A percentile compares a stretch with the other conserved stretches of the same genome.
Conservation (phyloP, 352 stramenopile species). For the Lagenidium sp. region DNA sequence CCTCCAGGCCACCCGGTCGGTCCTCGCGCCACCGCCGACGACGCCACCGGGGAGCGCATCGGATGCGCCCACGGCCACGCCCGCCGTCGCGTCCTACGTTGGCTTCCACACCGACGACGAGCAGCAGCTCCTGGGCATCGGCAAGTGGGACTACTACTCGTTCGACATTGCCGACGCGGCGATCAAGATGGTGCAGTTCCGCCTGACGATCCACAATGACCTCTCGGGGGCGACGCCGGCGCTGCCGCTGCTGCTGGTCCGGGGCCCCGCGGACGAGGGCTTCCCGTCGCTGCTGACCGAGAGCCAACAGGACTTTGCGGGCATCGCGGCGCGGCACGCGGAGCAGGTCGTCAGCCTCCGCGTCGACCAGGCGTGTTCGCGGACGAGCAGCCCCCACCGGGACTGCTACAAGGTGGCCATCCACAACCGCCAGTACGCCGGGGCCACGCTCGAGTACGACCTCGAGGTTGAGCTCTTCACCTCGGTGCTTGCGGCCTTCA, state of each 20-base stretch:
- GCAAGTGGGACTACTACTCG: conserved; percentile 50
- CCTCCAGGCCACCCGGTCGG: conserved; percentile 1
- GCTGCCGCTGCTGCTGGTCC: conserved; percentile 48
- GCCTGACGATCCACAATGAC: conserved; percentile 33
- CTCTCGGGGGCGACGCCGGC: conserved; percentile 26
- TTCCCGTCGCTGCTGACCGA: conserved; percentile 40
- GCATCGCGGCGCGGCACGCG: conserved; percentile 10
- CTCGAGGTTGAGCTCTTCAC: conserved; percentile 31
- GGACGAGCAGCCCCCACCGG: conserved; percentile 11
- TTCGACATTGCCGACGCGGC: conserved; percentile 45
- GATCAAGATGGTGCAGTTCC: conserved; percentile 36
- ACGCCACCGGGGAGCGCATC: not conserved
- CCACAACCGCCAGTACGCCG: conserved; percentile 53
- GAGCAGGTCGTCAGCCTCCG: conserved; percentile 31
- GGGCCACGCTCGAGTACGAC: conserved; percentile 25
- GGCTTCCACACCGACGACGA: conserved; percentile 5
- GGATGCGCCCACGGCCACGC: conserved; percentile 11
- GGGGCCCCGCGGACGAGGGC: conserved; percentile 28
- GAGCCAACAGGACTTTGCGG: conserved; percentile 44
- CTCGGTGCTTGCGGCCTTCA: conserved; percentile 14
- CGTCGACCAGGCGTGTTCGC: conserved; percentile 36
- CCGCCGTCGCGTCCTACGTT: conserved; percentile 1
- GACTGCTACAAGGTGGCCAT: conserved; percentile 70
- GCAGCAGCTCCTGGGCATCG: conserved; percentile 23
- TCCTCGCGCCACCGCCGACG: conserved; percentile 13